phyloP scores from a whole-genome alignment of 352 stramenopile species.

The Peronosclerospora sorghi region DNA sequence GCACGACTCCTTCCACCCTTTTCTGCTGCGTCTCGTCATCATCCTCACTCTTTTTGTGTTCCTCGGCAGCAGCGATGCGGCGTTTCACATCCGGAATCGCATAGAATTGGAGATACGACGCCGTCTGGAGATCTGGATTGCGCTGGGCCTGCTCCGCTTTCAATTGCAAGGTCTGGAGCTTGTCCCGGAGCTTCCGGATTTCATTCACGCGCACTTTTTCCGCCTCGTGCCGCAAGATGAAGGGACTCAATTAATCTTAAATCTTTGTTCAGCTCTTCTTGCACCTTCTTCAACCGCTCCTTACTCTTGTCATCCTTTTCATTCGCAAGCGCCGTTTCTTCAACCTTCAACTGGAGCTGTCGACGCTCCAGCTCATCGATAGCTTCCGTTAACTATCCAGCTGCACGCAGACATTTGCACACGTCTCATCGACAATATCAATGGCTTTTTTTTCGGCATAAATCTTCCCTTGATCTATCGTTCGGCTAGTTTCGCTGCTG shows the following conservation, averaged over 20 bases:
- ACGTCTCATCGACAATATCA: conserved; percentile 92
- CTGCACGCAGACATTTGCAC: conserved; percentile 85
- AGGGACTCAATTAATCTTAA: too few species aligned
- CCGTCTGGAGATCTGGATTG: too few species aligned
- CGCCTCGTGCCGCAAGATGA: too few species aligned
- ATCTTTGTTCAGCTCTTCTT: too few species aligned
- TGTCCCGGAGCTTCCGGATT: conserved; percentile 89
- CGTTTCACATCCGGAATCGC: too few species aligned
- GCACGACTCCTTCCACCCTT: too few species aligned
- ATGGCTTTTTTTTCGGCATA: conserved; percentile 93
- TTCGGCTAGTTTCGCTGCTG: conserved; percentile 90
- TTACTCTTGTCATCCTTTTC: conserved; percentile 91
- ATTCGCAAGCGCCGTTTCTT: conserved; percentile 86
- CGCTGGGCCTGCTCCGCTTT: conserved; percentile 92
- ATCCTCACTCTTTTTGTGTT: conserved; percentile 51
- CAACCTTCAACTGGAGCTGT: conserved; percentile 93
- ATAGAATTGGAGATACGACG: too few species aligned
- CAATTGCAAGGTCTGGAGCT: conserved; percentile 86
- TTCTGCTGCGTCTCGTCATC: conserved; percentile 42
- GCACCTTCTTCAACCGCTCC: too few species aligned
- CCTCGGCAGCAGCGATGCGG: conserved; percentile 75
- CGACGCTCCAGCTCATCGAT: conserved; percentile 93
- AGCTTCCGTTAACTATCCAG: conserved; percentile 90
- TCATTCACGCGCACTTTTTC: too few species aligned
- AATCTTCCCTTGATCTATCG: conserved; percentile 89